Percentiles rank a stretch among this genome's conserved stretches.
Evolutionary conservation across 805 yeast genomes (phyloP).

Genomic region (Kodamaea lidongshanica): DNA sequence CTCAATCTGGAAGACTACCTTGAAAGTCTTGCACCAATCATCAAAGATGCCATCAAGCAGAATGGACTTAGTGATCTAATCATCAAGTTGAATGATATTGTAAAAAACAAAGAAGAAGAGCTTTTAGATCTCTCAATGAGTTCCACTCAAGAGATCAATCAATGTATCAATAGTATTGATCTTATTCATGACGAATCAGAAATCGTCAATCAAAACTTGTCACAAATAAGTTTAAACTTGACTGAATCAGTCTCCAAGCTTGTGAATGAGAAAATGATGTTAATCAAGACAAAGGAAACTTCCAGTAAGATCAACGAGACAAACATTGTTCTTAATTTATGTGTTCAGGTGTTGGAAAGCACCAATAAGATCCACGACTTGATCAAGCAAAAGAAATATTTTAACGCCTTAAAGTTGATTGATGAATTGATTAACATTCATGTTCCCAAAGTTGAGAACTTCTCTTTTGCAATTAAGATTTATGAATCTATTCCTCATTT

Average conservation of each 20-base stretch:
- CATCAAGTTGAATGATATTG: constrained; percentile 48
- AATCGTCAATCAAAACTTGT: constrained; percentile 49
- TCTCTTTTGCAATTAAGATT: constrained; percentile 70
- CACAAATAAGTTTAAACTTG: constrained; percentile 50
- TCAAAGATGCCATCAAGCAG: constrained; percentile 54
- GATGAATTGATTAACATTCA: constrained; percentile 69
- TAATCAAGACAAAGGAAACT: constrained; percentile 57
- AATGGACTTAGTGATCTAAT: constrained; percentile 53
- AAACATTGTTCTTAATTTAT: constrained; percentile 57
- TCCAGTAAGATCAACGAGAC: constrained; percentile 67
- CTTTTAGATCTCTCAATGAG: constrained; percentile 56
- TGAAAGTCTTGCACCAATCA: constrained; percentile 73
- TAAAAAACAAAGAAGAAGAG: constrained; percentile 56
- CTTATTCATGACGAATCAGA: constrained; percentile 54
- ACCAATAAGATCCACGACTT: constrained; percentile 82
- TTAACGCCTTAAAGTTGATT: constrained; percentile 77
- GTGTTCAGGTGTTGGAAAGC: constrained; percentile 76
- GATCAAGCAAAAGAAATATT: constrained; percentile 67
- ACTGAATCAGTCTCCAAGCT: constrained; percentile 62
- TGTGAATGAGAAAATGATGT: constrained; percentile 52
- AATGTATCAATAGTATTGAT: constrained; percentile 59
- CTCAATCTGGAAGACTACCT: constrained; percentile 60
- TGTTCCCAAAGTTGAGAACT: constrained; percentile 62
- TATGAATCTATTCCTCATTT: constrained; percentile 72
- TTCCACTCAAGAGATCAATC: constrained; percentile 49